Evolutionary conservation across 2,329 filamentous ascomycete species (phyloP), one percentile per base, ranked within the genome.

Genomic region (Aspergillus alliaceus): DNA sequence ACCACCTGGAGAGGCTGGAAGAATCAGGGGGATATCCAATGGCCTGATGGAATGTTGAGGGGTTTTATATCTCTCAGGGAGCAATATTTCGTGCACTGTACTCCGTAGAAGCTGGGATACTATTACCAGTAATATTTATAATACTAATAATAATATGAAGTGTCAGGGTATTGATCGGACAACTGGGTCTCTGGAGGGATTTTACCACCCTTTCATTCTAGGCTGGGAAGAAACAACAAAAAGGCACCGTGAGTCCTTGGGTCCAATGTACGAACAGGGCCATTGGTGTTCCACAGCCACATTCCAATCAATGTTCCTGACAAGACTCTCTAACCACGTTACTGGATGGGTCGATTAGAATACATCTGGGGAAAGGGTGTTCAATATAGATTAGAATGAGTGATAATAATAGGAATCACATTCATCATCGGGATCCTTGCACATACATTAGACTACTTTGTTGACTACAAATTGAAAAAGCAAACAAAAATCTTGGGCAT

Each of bases 21-120:
- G 59, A 51, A 51, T 59, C 54, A 59, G 59, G 60, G 56, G 40
- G 22, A 44, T 51, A 51, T 35, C 37, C 27, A 22, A 39, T 51
- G 39, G 29, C 42, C 29, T 53, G 37, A 44, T 53, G 40, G 40
- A 15, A 44, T 44, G 27, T 29, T 18, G 15, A 15, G 12, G n/a
- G 3, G 24, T 44, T 44, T 44, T 44, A 44, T 44, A 27, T 27
- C 40, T 25, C 20, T 12, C 37, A 18, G 11, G 9, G 39, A 42
- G 20, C 22, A 6, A 25, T 25, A n/a, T n/a, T n/a, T n/a, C n/a
- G n/a, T n/a, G n/a, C n/a, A n/a, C n/a, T n/a, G n/a, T n/a, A n/a
- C n/a, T n/a, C n/a, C n/a, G n/a, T n/a, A n/a, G n/a, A n/a, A n/a
- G n/a, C n/a, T n/a, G n/a, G n/a, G n/a, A n/a, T n/a, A n/a, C n/a